Percentiles rank a stretch among this genome's conserved stretches.
These are phyloP conservation scores for Colletotrichum lentis DNA, from an alignment of 2,329 filamentous ascomycete species.

Conservation along the genomic window DNA sequence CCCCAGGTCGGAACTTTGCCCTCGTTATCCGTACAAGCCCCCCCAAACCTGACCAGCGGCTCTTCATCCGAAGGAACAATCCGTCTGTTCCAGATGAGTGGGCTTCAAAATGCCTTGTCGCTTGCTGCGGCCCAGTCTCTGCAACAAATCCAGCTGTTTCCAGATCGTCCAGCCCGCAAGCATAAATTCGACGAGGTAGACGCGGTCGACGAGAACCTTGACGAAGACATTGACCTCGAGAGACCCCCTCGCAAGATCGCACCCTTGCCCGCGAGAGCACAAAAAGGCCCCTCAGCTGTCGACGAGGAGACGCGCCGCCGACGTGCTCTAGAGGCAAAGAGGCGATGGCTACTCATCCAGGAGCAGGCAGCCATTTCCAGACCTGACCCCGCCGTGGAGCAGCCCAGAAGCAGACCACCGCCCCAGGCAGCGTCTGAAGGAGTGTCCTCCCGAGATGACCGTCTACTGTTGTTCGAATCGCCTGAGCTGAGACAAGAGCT, in stretches of 20 bases:
- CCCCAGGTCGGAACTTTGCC: not conserved
- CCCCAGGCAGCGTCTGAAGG: not conserved
- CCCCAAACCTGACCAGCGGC: not conserved
- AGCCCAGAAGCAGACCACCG: not conserved
- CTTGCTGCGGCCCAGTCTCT: not conserved
- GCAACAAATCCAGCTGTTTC: not conserved
- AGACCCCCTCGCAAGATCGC: not conserved
- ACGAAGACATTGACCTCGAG: not conserved
- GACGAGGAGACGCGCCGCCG: not conserved
- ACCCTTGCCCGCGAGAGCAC: not conserved
- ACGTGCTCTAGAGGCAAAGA: not conserved
- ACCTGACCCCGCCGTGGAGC: not conserved
- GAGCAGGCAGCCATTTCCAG: not conserved
- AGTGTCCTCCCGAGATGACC: not conserved
- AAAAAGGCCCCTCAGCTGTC: not conserved
- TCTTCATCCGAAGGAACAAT: not conserved
- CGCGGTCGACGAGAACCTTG: not conserved
- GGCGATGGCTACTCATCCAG: not conserved
- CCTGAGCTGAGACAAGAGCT: not conserved
- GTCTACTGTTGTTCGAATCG: not conserved
- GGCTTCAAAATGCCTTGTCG: not conserved
- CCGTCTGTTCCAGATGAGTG: not conserved
- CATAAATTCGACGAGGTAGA: not conserved
- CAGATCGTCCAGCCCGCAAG: not conserved
- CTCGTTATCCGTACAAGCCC: not conserved